Percentiles rank a stretch among this genome's conserved stretches.
phyloP scores from a whole-genome alignment of 2,329 filamentous ascomycete species.

The Colletotrichum sp. region DNA sequence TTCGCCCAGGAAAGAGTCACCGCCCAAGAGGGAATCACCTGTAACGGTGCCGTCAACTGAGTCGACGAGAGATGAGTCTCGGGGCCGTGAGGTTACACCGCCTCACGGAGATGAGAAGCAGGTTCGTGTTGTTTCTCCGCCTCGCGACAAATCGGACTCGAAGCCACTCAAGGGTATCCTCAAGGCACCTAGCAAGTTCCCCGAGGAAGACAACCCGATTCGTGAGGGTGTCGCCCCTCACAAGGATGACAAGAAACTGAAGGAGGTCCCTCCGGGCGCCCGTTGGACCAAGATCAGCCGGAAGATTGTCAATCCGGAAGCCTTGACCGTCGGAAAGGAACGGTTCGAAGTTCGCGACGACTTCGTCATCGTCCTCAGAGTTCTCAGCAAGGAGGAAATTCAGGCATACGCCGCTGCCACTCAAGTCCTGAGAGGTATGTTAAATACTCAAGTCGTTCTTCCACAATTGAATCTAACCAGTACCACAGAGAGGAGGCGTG shows the following conservation, averaged over 20 bases:
- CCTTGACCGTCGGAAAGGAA: conserved; percentile 85
- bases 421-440: conserved; percentile 77
- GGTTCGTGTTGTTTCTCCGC: conserved; percentile 75
- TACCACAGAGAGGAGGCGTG: conserved; percentile 35
- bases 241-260: conserved; percentile 78
- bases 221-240: conserved; percentile 93
- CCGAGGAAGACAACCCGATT: conserved; percentile 82
- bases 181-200: conserved; percentile 85
- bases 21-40: conserved; percentile 9
- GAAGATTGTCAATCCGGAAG: conserved; percentile 86
- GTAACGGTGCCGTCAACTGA: conserved; percentile 11
- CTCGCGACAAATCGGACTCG: conserved; percentile 64
- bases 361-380: conserved; percentile 90
- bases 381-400: conserved; percentile 88
- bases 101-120: conserved; percentile 47
- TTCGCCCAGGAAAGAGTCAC: conserved; percentile 16
- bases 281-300: conserved; percentile 94
- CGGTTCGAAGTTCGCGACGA: conserved; percentile 91
- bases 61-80: conserved; percentile 34
- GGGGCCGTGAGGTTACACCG: conserved; percentile 45
- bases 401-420: conserved; percentile 85
- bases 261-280: conserved; percentile 77
- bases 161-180: conserved; percentile 84
- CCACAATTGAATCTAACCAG: background rate
- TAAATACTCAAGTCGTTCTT: background rate